A percentile compares a stretch with the other conserved stretches of the same genome.
Evolutionary conservation across 1,284 basidiomycete species (phyloP).

Genomic region (Irpex sp.): DNA sequence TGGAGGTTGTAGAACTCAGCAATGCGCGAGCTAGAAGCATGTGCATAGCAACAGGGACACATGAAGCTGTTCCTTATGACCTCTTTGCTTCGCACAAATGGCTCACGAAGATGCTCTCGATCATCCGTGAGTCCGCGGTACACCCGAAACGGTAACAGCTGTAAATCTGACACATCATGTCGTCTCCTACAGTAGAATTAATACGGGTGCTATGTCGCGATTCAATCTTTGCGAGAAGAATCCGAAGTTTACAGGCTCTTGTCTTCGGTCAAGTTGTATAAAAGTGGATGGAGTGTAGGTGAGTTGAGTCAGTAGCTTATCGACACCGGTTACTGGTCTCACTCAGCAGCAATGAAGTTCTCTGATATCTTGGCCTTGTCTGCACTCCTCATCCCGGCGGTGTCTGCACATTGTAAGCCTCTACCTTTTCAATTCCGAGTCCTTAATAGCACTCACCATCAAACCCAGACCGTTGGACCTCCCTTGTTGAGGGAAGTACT

Average conservation of each 20-base stretch:
- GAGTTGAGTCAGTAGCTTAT: background rate
- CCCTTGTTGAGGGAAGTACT: slow-evolving; percentile 5
- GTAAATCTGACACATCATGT: background rate
- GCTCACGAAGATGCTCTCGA: background rate
- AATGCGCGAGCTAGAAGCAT: background rate
- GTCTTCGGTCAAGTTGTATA: background rate
- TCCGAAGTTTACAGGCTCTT: background rate
- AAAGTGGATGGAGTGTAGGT: background rate
- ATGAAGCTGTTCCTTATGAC: background rate
- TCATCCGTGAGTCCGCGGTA: background rate
- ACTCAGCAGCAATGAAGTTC: background rate
- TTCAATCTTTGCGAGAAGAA: background rate
- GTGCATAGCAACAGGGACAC: background rate
- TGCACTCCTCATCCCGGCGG: background rate
- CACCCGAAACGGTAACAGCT: background rate
- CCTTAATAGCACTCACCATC: background rate
- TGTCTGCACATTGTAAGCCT: background rate
- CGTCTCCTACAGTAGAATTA: background rate
- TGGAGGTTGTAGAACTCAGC: background rate
- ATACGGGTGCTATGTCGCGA: background rate
- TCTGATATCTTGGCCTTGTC: background rate
- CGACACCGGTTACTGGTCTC: no score
- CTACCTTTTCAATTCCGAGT: no score
- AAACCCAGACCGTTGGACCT: slow-evolving; percentile 6
- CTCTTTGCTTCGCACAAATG: background rate